Base-by-base conservation (phyloP, 2,329 filamentous ascomycete genomes). In the Chaetomiaceae sp. region DNA sequence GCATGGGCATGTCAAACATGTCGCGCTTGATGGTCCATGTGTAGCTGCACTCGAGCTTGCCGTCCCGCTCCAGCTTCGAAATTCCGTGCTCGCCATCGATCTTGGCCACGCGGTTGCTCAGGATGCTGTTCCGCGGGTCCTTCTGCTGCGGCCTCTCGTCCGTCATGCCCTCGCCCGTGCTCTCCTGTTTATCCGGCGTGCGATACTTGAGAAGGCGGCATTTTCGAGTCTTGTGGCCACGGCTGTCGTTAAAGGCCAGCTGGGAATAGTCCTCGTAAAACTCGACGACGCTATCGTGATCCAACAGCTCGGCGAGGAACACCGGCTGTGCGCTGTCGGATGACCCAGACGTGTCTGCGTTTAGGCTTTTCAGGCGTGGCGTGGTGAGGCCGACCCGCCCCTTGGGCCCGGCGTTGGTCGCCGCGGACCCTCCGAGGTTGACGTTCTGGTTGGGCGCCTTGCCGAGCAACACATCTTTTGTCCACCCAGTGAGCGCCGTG, bases 11-110 rank as follows among this genome's bases (percentile, higher is more conserved):
- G 72, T 97, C 92, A 72, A 97, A 97, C 35, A 93, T 89, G 68
- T 99, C 93, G 57, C 92, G 79, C 73, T 96, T 96, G 56, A 97
- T 91, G 57, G 89, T 92, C 91, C 92, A 97, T 73, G 89, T 95
- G 71, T 95, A 96, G 62, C 87, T 90, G 73, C 91, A 96, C 66
- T 95, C 88, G 51, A 97, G 87, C 70, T 93, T 91, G 48, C 91
- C 92, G 63, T 95, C 90, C 65, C 83, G 86, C 63, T 88, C 89
- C 13, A 96, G 78, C 63, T 83, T 82, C 48, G 86, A 86, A 69
- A 95, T 92, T 9, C 88, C 90, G 55, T 87, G 79, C 68, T 89
- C 85, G 48, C 85, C 82, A 60, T 82, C 82, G 59, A 85, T 84
- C 55, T 77, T 77, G 2, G 78, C 79, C 30, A 83, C 80, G 34